Evolutionary conservation across 129 eudicot genomes (phyloP).

Genomic region (Pittosporum tobira): DNA sequence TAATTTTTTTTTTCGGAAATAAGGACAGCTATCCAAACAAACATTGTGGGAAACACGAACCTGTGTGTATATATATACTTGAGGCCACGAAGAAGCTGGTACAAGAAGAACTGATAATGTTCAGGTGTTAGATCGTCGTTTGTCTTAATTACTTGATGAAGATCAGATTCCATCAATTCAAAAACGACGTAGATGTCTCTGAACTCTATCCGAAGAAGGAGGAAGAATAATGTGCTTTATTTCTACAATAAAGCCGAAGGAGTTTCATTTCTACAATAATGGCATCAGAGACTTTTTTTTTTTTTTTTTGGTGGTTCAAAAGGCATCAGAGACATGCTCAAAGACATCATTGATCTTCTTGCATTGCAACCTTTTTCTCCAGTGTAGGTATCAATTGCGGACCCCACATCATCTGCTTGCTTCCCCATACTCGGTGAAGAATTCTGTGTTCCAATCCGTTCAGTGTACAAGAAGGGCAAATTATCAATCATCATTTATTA

Average conservation of each 20-base stretch:
- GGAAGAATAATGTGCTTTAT: constrained; percentile 85
- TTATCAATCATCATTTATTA: neutral
- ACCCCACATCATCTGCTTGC: constrained; percentile 79
- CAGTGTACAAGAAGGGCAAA: constrained; percentile 8
- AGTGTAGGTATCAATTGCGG: constrained; percentile 52
- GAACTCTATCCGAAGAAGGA: constrained; percentile 79
- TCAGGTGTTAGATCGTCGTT: constrained; percentile 86
- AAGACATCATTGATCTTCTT: constrained; percentile 80
- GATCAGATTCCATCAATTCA: constrained; percentile 81
- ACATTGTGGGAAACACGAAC: constrained; percentile 24
- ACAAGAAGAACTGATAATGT: constrained; percentile 77
- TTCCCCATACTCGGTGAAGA: constrained; percentile 81
- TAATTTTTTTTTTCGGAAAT: too few species aligned
- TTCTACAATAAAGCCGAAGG: constrained; percentile 69
- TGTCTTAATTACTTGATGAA: constrained; percentile 80
- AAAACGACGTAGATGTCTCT: constrained; percentile 62
- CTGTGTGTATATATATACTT: constrained; percentile 75
- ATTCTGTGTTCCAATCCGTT: constrained; percentile 40
- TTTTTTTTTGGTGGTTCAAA: too few species aligned
- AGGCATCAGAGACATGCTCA: constrained; percentile 89
- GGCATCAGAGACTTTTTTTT: too few species aligned
- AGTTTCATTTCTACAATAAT: constrained; percentile 79
- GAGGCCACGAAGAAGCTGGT: constrained; percentile 83
- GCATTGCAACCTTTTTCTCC: constrained; percentile 66
- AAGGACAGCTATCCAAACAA: too few species aligned